These are phyloP conservation scores for Colletotrichum abscissum DNA, from an alignment of 2,329 filamentous ascomycete genomes.

Conservation along the genomic window DNA sequence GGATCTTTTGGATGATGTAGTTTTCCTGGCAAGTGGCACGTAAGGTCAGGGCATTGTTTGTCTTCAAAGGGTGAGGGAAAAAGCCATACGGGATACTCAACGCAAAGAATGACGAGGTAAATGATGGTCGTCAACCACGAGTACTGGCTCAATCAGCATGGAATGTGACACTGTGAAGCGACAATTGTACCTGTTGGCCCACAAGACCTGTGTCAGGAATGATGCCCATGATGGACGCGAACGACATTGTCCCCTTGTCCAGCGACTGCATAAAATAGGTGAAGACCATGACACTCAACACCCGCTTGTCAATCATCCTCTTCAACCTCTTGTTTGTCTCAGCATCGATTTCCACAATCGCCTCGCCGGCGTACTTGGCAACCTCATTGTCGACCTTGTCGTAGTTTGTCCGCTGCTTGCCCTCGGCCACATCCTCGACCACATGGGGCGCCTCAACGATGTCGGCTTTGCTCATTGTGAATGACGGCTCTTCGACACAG, in stretches of 20 bases:
- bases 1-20: constrained; percentile 50
- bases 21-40: constrained; percentile 24
- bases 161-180: too few species aligned
- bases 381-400: constrained; percentile 27
- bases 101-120: constrained; percentile 55
- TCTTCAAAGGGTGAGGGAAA: too few species aligned
- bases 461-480: constrained; percentile 6
- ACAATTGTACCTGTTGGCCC: constrained; percentile 40
- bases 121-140: constrained; percentile 49
- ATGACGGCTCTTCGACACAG: too few species aligned
- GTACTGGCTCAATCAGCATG: constrained; percentile 42
- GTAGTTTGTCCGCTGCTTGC: constrained; percentile 26
- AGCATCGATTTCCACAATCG: constrained; percentile 56
- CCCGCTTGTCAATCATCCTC: constrained; percentile 60
- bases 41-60: neutral
- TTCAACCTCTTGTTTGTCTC: constrained; percentile 61
- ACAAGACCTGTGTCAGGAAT: constrained; percentile 44
- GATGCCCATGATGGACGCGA: constrained; percentile 43
- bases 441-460: neutral
- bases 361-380: constrained; percentile 23
- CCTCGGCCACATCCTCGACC: constrained; percentile 5
- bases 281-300: constrained; percentile 61
- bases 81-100: constrained; percentile 52
- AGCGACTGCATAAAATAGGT: constrained; percentile 58
- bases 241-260: constrained; percentile 43